Conservation (phyloP, 139 green algal species). For the Ettlia oleoabundans region DNA sequence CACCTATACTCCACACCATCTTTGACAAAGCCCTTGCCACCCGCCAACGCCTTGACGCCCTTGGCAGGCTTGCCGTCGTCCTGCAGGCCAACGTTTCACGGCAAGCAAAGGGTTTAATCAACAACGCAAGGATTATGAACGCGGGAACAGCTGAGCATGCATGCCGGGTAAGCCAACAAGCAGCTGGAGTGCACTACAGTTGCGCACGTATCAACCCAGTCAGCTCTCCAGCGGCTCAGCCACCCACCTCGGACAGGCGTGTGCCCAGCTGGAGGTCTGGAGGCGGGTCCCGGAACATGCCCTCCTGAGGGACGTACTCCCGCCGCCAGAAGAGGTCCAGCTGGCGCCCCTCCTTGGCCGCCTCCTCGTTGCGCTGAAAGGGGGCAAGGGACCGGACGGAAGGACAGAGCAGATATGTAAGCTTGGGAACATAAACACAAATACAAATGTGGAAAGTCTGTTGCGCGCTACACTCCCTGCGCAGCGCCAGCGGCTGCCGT, state of each 20-base stretch:
- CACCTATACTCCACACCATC: conserved; percentile 63
- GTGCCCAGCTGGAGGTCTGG: conserved; percentile 55
- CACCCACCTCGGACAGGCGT: conserved; percentile 18
- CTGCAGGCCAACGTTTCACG: not conserved
- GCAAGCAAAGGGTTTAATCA: too few relatives aligned
- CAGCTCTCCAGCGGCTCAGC: not conserved
- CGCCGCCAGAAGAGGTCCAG: conserved; percentile 76
- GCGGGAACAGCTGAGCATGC: not conserved
- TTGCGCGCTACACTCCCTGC: too few relatives aligned
- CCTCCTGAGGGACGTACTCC: conserved; percentile 83
- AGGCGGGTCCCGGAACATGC: conserved; percentile 85
- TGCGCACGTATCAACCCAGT: too few relatives aligned
- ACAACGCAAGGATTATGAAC: not conserved
- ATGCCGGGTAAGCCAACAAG: too few relatives aligned
- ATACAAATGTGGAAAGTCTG: too few relatives aligned
- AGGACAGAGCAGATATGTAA: not conserved
- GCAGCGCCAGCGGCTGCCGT: too few relatives aligned
- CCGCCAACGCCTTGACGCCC: conserved; percentile 35
- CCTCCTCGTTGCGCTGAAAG: conserved; percentile 47
- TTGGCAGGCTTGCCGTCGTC: conserved; percentile 21
- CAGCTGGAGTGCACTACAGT: too few relatives aligned
- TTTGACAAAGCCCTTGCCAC: conserved; percentile 60
- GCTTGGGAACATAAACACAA: not conserved
- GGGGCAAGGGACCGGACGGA: not conserved
- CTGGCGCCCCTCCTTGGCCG: conserved; percentile 39